phyloP scores from a whole-genome alignment of 345 rosid genomes.

The Gossypium ekmanianum region DNA sequence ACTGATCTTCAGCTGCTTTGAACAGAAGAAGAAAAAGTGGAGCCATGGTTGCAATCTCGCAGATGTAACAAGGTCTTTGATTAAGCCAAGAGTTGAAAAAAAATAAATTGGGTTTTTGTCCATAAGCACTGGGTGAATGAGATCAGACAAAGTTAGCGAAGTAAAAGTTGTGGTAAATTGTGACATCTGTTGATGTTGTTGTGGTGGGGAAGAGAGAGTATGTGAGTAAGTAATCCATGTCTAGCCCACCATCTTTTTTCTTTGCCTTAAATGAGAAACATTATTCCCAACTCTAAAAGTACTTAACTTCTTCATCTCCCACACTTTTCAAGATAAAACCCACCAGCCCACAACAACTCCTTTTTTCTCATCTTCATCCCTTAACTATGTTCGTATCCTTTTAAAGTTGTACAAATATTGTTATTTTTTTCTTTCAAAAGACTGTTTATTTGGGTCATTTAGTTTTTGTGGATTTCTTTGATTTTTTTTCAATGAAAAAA shows the following conservation, averaged over 20 bases:
- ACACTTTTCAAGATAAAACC: constrained; percentile 6
- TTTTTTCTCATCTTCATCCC: background rate
- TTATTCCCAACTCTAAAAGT: background rate
- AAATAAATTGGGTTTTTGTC: background rate
- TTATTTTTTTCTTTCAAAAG: background rate
- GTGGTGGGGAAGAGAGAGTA: background rate
- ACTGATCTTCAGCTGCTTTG: background rate
- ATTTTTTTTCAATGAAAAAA: background rate
- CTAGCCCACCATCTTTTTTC: constrained; percentile 20
- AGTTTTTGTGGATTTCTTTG: constrained; percentile 5
- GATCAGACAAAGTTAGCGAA: background rate
- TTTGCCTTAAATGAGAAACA: constrained; percentile 26
- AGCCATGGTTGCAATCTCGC: background rate
- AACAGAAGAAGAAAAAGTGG: background rate
- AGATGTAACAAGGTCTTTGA: background rate
- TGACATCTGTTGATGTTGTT: background rate
- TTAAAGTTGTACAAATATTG: background rate
- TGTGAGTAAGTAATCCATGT: constrained; percentile 8
- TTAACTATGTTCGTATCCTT: background rate
- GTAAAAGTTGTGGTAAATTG: background rate
- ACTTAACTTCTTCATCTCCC: background rate
- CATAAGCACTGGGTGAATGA: background rate
- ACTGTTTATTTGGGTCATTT: background rate
- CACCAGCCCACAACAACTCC: background rate
- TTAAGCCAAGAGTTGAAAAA: background rate